Evolutionary conservation across 176 grass and related monocot species (phyloP), one percentile per base, ranked within the genome.

Genomic region (Secale cereale): DNA sequence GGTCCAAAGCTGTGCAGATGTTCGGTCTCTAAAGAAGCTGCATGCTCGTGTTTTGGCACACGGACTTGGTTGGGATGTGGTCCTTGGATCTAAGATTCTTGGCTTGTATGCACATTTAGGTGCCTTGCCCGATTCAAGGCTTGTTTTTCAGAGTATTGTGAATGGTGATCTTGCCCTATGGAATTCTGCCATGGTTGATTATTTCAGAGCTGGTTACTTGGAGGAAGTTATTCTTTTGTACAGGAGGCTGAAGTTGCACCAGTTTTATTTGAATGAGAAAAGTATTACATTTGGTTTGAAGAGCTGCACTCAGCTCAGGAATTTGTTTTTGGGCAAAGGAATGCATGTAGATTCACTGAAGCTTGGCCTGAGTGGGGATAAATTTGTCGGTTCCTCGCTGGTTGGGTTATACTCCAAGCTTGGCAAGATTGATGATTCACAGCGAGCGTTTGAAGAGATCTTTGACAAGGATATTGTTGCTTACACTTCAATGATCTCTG

Each of bases 211-310:
- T 76, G 79, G 85, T 74, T 78, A 76, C 79, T 28, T 70, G 62
- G 82, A 88, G 68, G 88, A 93, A 79, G 85, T 63, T 83, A 84
- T 88, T 78, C 8, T 60, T 81, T 86, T 90, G 74, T 90, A 93
- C 26, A 78, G 57, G 39, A 81, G 62, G 19, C 64, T 90, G 57
- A 93, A 83, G 83, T 29, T 33, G 76, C 14, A n/a, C 7, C 66
- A 39, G 29, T 48, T 88, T 64, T 27, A 50, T 36, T 32, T 93
- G 45, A 79, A 86, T 70, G 89, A 45, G 57, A 85, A 81, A 83
- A 40, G 52, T 65, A 54, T 93, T 88, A 90, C 83, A 68, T 93
- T 93, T 80, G 82, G 78, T 78, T 86, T 93, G 74, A 93, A 93
- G 76, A 88, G 88, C 84, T 93, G 91, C 35, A 76, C 77, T 37